Evolutionary conservation across 345 rosid genomes (phyloP), one percentile per base, ranked within the genome.

Genomic region (Ailanthus altissimus): DNA sequence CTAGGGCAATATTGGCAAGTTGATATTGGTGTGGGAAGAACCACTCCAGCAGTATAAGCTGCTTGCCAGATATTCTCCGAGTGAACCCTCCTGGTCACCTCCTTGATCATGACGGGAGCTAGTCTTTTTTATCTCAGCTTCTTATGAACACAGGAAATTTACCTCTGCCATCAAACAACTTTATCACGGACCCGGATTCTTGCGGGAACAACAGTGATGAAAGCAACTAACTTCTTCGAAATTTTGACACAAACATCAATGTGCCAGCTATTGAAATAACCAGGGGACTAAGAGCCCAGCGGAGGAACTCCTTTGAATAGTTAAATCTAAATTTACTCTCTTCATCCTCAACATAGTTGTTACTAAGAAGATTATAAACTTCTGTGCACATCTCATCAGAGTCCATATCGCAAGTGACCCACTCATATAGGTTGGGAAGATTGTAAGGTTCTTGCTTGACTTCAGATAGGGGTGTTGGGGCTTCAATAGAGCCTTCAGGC

Each of bases 261-360:
- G 76, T 85, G 88, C 88, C 90, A 86, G 67, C 50, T 85, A 76
- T 74, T 81, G 74, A 76, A 79, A 71, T 80, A 86, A 11, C 88
- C 90, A 0, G 91, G 91, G 62, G 90, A 87, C 54, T 81, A 70
- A 88, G 82, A 20, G 83, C 88, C 91, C 91, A 88, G 60, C 79
- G 36, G 7, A 88, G 88, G 50, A 88, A 86, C 79, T 85, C 88
- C 86, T 81, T 85, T 0, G 88, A 88, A 73, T 88, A 88, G 62
- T 83, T 85, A 51, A 88, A 88, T 70, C 86, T 78, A 70, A 85
- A 88, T 88, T 82, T 82, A 73, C 82, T 84, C 84, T 81, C 87
- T 46, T 86, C 87, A 11, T 87, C 92, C 86, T 89, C 90, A 9
- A 84, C 86, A 51, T 89, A 85, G 60, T 89, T 86, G 28, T 80